Evolutionary conservation across 352 stramenopile species (phyloP), one percentile per base, ranked within the genome.

Genomic region (Pythium sp.): DNA sequence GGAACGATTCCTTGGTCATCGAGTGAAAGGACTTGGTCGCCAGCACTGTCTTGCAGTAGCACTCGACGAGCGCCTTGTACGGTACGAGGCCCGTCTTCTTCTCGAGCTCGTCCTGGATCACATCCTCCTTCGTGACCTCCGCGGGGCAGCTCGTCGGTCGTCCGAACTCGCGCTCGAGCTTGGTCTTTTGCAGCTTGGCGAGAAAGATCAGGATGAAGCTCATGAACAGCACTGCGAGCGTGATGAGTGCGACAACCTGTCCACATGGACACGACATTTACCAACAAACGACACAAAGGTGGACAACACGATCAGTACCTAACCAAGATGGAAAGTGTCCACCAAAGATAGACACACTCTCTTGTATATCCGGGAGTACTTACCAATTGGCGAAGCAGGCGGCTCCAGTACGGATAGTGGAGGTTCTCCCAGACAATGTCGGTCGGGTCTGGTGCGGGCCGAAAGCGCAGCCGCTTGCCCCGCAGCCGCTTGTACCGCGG

Each of bases 351-450:
- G 56, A 12, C 22, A 55, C 14, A 22, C 14, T 28, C 18, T 46
- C 5, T 9, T 30, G 36, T 32, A 1, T 71, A 58, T 7, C 3
- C 11, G 20, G 36, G 15, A 41, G 14, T 36, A 46, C 78, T 15
- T 71, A 91, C 83, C 51, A 86, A 12, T 73, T 92, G 81, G n/a
- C 87, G 83, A 9, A 91, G 68, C 28, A 89, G 12, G 5, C 87
- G 81, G 41, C 86, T 80, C 32, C 81, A 59, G 70, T 80, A 87
- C 14, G 87, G 64, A 47, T 92, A 73, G 60, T 93, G 85, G 6
- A 95, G 69, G 66, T 95, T 93, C 70, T 92, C 85, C 87, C 87
- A 95, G 32, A 93, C 84, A 36, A 95, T 91, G 59, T 95, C 87
- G 9, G 82, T 91, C n/a, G 87, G 87, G 53, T 95, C 84, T 0